Conservation (phyloP, 2,329 filamentous ascomycete species). For the Pseudogymnoascus verrucosus region DNA sequence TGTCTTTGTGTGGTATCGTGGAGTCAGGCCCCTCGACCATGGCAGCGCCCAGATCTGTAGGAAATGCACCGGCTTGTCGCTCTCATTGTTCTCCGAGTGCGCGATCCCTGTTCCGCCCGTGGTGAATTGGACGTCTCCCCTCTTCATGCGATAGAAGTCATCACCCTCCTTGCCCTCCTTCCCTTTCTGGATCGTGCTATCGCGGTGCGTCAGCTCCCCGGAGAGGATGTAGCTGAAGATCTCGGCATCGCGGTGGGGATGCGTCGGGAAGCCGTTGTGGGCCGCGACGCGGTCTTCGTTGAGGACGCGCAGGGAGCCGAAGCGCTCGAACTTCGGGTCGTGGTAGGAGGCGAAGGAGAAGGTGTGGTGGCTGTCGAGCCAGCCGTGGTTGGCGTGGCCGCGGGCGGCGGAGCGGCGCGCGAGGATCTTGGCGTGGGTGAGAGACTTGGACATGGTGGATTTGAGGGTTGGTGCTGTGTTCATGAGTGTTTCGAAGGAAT, state of each 20-base stretch:
- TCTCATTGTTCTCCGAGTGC: constrained; percentile 77
- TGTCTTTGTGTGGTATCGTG: constrained; percentile 66
- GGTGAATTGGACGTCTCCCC: constrained; percentile 84
- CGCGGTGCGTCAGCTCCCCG: constrained; percentile 80
- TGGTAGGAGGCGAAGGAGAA: constrained; percentile 69
- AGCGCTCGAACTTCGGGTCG: constrained; percentile 54
- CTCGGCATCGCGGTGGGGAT: constrained; percentile 78
- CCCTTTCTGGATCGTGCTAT: constrained; percentile 71
- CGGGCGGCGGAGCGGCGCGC: constrained; percentile 64
- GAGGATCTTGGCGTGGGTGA: constrained; percentile 62
- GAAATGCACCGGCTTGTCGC: constrained; percentile 66
- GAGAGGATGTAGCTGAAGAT: constrained; percentile 85
- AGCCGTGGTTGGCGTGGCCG: constrained; percentile 75
- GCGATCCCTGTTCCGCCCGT: constrained; percentile 75
- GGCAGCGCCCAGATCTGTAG: constrained; percentile 84
- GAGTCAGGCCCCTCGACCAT: constrained; percentile 63
- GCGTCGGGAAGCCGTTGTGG: constrained; percentile 72
- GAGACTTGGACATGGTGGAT: constrained; percentile 51
- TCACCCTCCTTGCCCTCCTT: constrained; percentile 49
- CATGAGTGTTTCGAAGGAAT: constrained; percentile 16
- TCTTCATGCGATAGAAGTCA: constrained; percentile 61
- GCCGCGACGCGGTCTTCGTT: constrained; percentile 80
- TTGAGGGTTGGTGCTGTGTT: constrained; percentile 27
- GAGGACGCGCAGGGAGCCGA: constrained; percentile 72
- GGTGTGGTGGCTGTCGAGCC: constrained; percentile 80